phyloP scores from a whole-genome alignment of 352 stramenopile genomes.

The Phytophthora vignae region DNA sequence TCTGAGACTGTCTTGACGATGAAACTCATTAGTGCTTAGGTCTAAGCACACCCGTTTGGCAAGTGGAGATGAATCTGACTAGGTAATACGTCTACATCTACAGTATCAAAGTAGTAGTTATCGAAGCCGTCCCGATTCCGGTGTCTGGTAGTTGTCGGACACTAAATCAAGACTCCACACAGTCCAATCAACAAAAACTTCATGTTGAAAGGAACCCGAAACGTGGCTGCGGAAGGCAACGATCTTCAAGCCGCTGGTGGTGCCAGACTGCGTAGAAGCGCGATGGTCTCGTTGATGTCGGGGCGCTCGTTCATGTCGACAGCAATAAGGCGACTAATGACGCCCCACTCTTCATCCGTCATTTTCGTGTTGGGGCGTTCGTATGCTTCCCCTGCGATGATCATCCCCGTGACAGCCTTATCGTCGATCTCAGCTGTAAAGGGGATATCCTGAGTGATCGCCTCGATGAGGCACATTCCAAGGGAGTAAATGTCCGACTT shows the following conservation, averaged over 20 bases:
- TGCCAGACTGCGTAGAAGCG: neutral
- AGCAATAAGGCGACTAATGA: slow-evolving; percentile 6
- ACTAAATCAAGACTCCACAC: no score
- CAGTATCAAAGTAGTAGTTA: no score
- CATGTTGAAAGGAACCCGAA: no score
- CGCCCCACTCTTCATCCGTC: slow-evolving; percentile 19
- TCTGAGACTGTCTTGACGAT: neutral
- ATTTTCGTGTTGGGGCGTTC: neutral
- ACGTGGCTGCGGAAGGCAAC: no score
- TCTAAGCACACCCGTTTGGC: neutral
- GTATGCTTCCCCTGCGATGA: slow-evolving; percentile 3
- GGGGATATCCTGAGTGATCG: slow-evolving; percentile 13
- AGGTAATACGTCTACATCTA: no score
- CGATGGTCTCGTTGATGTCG: neutral
- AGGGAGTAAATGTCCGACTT: slow-evolving; percentile 40
- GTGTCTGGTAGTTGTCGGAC: no score
- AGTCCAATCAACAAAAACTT: no score
- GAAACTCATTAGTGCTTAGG: slow-evolving; percentile 4
- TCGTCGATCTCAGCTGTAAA: slow-evolving; percentile 16
- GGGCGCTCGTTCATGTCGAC: slow-evolving; percentile 1
- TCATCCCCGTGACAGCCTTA: neutral
- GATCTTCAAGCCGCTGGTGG: neutral
- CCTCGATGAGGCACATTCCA: slow-evolving; percentile 48
- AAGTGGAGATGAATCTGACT: no score
- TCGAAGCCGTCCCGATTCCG: no score